A percentile compares a stretch with the other conserved stretches of the same genome.
phyloP scores from a whole-genome alignment of 2,329 filamentous ascomycete genomes.

The Dryadomyces sulphureus region DNA sequence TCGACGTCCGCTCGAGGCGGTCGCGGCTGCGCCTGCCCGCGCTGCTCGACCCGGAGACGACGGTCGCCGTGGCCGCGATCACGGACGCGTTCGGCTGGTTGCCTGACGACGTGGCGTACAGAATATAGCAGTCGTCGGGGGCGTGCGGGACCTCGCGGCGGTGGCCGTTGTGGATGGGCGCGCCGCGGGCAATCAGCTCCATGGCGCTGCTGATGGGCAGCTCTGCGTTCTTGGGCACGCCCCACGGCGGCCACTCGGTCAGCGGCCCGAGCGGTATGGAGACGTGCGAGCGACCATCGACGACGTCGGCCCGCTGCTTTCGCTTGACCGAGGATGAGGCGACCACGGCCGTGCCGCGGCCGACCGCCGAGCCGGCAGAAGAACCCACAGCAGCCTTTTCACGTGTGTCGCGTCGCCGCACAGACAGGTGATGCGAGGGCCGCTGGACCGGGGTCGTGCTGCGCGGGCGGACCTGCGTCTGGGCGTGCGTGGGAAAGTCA shows the following conservation, averaged over 20 bases:
- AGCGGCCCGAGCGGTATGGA: slow-evolving; percentile 20
- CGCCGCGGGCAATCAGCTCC: slow-evolving; percentile 43
- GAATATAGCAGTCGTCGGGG: slow-evolving; percentile 37
- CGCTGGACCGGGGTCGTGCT: not conserved
- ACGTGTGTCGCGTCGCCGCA: not conserved
- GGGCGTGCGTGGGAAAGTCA: not conserved
- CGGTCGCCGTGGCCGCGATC: not conserved
- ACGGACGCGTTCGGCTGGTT: slow-evolving; percentile 16
- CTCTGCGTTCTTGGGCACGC: slow-evolving; percentile 31
- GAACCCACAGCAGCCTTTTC: not conserved
- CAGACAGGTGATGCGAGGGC: not conserved
- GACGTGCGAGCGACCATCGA: not conserved
- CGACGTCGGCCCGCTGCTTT: slow-evolving; percentile 22
- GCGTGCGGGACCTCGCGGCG: slow-evolving; percentile 38
- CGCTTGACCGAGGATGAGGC: slow-evolving; percentile 1
- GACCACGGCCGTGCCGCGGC: not conserved
- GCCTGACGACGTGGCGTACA: slow-evolving; percentile 34
- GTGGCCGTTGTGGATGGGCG: slow-evolving; percentile 40
- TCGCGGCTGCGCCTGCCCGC: slow-evolving; percentile 4
- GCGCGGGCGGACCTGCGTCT: not conserved
- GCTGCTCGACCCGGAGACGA: not conserved
- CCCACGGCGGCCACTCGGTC: slow-evolving; percentile 42
- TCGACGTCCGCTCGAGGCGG: slow-evolving; percentile 1
- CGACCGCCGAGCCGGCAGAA: not conserved
- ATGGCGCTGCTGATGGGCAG: slow-evolving; percentile 38